Evolutionary conservation across 148 eudicot species (phyloP).

Genomic region (Rhododendron simsii): DNA sequence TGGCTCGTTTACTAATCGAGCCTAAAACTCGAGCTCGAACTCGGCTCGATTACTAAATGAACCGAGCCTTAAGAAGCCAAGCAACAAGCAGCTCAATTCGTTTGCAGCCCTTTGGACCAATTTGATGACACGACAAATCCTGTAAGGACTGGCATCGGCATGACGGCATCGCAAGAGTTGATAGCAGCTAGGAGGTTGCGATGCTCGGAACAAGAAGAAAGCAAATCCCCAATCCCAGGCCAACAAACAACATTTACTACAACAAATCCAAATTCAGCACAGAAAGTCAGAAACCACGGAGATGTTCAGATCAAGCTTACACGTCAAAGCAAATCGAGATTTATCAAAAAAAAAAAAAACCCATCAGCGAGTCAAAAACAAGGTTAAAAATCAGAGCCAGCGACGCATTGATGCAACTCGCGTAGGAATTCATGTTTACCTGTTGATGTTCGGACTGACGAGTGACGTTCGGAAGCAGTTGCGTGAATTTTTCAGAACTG

Average conservation of each 20-base stretch:
- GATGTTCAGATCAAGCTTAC: background rate
- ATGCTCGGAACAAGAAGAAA: background rate
- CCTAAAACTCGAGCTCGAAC: background rate
- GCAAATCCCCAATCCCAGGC: background rate
- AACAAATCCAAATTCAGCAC: background rate
- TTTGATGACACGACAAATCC: background rate
- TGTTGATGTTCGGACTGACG: background rate
- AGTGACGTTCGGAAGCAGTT: background rate
- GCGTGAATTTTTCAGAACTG: background rate
- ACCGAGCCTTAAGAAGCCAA: background rate
- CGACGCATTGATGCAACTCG: background rate
- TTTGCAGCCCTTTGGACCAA: background rate
- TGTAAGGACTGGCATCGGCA: background rate
- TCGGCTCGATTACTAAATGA: too few relatives aligned
- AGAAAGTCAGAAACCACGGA: background rate
- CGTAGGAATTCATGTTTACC: background rate
- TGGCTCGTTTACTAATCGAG: background rate
- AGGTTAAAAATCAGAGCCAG: background rate
- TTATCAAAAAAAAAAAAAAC: background rate
- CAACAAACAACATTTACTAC: background rate
- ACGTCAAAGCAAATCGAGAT: slow-evolving; percentile 7
- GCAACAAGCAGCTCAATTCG: background rate
- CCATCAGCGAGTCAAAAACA: background rate
- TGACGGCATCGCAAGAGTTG: too few relatives aligned
- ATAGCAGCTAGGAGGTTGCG: background rate